phyloP scores from a whole-genome alignment of 2,329 filamentous ascomycete species.

The Aspergillus pseudoterreus region DNA sequence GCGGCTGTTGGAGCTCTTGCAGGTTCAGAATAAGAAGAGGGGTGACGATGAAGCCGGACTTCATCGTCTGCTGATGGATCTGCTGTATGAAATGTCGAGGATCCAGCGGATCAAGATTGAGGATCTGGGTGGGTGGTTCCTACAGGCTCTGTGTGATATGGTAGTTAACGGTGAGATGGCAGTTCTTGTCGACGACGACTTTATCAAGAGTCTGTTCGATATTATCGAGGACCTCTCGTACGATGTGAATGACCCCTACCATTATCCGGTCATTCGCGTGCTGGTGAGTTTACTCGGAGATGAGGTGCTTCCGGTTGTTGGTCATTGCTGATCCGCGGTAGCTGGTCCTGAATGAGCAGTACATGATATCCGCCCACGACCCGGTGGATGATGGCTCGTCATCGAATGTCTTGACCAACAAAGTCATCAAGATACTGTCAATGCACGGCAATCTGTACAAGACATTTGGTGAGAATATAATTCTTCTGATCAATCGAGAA shows the following conservation, averaged over 20 bases:
- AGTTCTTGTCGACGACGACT: conserved; percentile 67
- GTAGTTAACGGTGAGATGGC: conserved; percentile 2
- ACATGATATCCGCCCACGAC: conserved; percentile 75
- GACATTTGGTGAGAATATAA: conserved; percentile 97
- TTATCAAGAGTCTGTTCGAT: conserved; percentile 77
- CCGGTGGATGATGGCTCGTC: conserved; percentile 36
- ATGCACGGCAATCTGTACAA: conserved; percentile 76
- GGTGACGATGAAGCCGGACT: conserved; percentile 51
- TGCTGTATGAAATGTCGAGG: conserved; percentile 94
- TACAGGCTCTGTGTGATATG: background rate
- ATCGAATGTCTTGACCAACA: conserved; percentile 69
- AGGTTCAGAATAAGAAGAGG: conserved; percentile 56
- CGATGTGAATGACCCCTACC: conserved; percentile 87
- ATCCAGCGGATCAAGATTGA: conserved; percentile 75
- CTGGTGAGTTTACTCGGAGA: conserved; percentile 57
- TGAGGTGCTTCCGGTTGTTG: conserved; percentile 4
- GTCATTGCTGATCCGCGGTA: conserved; percentile 34
- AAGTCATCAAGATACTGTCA: conserved; percentile 87
- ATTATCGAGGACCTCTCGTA: conserved; percentile 85
- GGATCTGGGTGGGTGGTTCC: conserved; percentile 65
- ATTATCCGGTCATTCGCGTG: conserved; percentile 91
- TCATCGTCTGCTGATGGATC: conserved; percentile 76
- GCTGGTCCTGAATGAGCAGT: conserved; percentile 97
- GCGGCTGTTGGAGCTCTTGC: conserved; percentile 77
- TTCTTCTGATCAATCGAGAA: conserved; percentile 89